phyloP scores from a whole-genome alignment of 2,329 filamentous ascomycete species.

The Cadophora malorum region DNA sequence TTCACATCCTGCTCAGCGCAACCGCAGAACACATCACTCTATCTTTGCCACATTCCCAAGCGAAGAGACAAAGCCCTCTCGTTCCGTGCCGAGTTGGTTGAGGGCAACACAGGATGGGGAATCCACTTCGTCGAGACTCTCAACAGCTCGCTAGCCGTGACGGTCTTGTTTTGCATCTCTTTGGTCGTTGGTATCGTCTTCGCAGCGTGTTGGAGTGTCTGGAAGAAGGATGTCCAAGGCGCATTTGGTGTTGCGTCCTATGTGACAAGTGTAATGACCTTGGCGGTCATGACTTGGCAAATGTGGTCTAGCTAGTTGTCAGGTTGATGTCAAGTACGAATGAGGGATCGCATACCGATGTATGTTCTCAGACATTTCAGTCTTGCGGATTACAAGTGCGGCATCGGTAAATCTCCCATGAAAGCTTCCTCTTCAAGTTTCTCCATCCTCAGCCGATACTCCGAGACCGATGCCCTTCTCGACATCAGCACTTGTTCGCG shows the following conservation, averaged over 20 bases:
- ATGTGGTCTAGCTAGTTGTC: conserved; percentile 17
- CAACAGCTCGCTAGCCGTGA: conserved; percentile 21
- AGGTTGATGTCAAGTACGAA: not conserved
- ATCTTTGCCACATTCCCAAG: conserved; percentile 24
- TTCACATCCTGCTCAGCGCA: conserved; percentile 18
- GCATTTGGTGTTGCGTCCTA: conserved; percentile 30
- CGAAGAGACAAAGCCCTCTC: conserved; percentile 15
- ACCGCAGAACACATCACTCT: conserved; percentile 6
- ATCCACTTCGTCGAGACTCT: conserved; percentile 22
- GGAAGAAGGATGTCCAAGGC: conserved; percentile 26
- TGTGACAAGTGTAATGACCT: conserved; percentile 28
- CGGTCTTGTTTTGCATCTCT: conserved; percentile 18
- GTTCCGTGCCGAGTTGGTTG: conserved; percentile 16
- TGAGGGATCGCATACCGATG: not conserved
- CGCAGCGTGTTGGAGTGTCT: conserved; percentile 19
- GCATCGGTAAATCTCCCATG: not conserved
- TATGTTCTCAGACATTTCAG: not conserved
- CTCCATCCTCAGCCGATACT: not conserved
- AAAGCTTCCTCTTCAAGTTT: conserved; percentile 3
- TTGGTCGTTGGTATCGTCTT: conserved; percentile 19
- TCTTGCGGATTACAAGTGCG: not conserved
- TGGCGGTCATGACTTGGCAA: conserved; percentile 30
- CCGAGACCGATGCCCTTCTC: conserved; percentile 23
- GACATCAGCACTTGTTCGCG: conserved; percentile 20
- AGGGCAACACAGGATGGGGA: conserved; percentile 21